These are phyloP conservation scores for Suhomyces wounanorum DNA, from an alignment of 1,139 yeast species.

Conservation along the genomic window DNA sequence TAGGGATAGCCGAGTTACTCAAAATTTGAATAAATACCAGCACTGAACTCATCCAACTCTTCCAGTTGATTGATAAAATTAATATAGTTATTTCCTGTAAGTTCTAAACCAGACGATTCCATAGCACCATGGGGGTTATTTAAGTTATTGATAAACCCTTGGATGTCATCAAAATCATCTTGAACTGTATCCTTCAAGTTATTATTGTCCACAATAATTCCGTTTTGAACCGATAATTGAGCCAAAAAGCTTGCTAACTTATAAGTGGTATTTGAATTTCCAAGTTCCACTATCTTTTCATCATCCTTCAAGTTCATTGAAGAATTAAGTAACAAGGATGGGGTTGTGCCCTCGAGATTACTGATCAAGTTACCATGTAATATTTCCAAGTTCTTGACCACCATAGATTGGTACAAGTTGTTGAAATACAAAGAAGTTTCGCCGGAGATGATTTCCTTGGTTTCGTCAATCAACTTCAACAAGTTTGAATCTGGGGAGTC, in stretches of 20 bases:
- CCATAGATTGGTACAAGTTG: constrained; percentile 32
- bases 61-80: constrained; percentile 55
- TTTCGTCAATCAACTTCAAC: constrained; percentile 49
- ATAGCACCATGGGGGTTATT: constrained; percentile 10
- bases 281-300: constrained; percentile 23
- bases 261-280: constrained; percentile 28
- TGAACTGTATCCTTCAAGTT: constrained; percentile 39
- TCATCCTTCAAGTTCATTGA: constrained; percentile 13
- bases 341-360: constrained; percentile 10
- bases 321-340: constrained; percentile 12
- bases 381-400: constrained; percentile 31
- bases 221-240: constrained; percentile 66
- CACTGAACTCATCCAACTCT: constrained; percentile 84
- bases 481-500: constrained; percentile 44
- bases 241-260: constrained; percentile 74
- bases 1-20: constrained; percentile 32
- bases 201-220: constrained; percentile 50
- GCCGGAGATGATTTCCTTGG: constrained; percentile 32
- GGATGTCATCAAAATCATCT: constrained; percentile 48
- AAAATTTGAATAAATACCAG: constrained; percentile 86
- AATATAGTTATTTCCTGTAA: constrained; percentile 44
- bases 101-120: constrained; percentile 10
- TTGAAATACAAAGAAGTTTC: constrained; percentile 23
- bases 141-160: constrained; percentile 21
- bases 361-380: constrained; percentile 30